Conservation (phyloP, 352 stramenopile species). For the Phytophthora multivora region DNA sequence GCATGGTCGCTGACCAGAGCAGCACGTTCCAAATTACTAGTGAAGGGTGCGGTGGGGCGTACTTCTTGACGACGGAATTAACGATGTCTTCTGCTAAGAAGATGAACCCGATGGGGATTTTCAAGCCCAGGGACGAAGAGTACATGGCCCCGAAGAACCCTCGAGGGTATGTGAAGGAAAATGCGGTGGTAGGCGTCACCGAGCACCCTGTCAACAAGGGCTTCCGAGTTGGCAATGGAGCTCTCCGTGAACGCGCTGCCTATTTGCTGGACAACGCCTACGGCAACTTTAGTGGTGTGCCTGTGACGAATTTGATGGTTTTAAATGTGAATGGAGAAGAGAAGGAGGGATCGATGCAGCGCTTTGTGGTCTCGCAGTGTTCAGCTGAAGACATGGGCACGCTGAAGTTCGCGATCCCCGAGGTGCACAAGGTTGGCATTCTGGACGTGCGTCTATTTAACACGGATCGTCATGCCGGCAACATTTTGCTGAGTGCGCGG, state of each 20-base stretch:
- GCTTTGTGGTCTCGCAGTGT: slow-evolving; percentile 80
- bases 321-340: slow-evolving; percentile 60
- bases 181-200: slow-evolving; percentile 76
- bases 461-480: slow-evolving; percentile 87
- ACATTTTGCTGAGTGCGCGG: slow-evolving; percentile 74
- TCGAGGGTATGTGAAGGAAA: slow-evolving; percentile 91
- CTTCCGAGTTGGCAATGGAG: slow-evolving; percentile 87
- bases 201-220: slow-evolving; percentile 86
- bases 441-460: slow-evolving; percentile 90
- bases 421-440: slow-evolving; percentile 91
- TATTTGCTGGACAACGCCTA: slow-evolving; percentile 85
- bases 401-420: slow-evolving; percentile 81
- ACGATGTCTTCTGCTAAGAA: slow-evolving; percentile 20
- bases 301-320: slow-evolving; percentile 78
- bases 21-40: slow-evolving; percentile 69
- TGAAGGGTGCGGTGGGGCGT: slow-evolving; percentile 82
- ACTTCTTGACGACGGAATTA: slow-evolving; percentile 46
- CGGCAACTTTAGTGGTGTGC: slow-evolving; percentile 83
- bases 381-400: slow-evolving; percentile 89
- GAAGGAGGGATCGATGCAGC: slow-evolving; percentile 89
- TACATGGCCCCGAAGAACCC: slow-evolving; percentile 99
- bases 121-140: slow-evolving; percentile 99
- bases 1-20: slow-evolving; percentile 31
- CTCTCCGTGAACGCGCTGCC: slow-evolving; percentile 80
- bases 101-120: slow-evolving; percentile 77